Base-by-base conservation (phyloP, 371 early-diverging fungal species). In the Zopfochytrium polystomum region DNA sequence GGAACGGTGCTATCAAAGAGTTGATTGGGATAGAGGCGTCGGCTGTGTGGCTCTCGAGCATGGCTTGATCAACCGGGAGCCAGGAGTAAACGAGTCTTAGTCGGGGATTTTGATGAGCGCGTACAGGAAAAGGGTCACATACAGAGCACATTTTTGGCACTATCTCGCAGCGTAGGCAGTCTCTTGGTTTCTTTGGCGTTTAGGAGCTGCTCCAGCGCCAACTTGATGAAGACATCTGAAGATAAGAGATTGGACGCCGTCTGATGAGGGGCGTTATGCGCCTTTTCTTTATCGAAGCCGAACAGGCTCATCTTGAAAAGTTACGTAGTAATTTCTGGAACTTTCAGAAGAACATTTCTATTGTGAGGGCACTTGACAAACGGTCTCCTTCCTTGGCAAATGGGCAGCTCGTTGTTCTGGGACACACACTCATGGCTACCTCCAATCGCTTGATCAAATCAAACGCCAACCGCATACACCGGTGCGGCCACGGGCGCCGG, bases 221-320 rank as follows among this genome's bases (percentile, higher is more conserved):
- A 52, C 52, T 71, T 70, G 55, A 78, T 78, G 65, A 78, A 78
- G 2, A 75, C 70, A 65, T 73, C 74, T 20, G 63, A 60, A 7
- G 48, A 48, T 23, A 26, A 11, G n/a, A n/a, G 13, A n/a, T n/a
- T n/a, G n/a, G n/a, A n/a, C n/a, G n/a, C n/a, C n/a, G n/a, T n/a
- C n/a, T n/a, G n/a, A n/a, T n/a, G n/a, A n/a, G n/a, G n/a, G n/a
- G n/a, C n/a, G n/a, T n/a, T n/a, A n/a, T n/a, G n/a, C n/a, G n/a
- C n/a, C n/a, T n/a, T n/a, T n/a, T n/a, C n/a, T n/a, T n/a, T n/a
- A n/a, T n/a, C n/a, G n/a, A n/a, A n/a, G n/a, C n/a, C n/a, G n/a
- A n/a, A n/a, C n/a, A n/a, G n/a, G n/a, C n/a, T n/a, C n/a, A n/a
- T n/a, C n/a, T n/a, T n/a, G n/a, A n/a, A n/a, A n/a, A n/a, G n/a